Evolutionary conservation across 225 moss, liverwort and hornwort species (phyloP), one percentile per base, ranked within the genome.

Genomic region (Physcomitrellopsis africana): DNA sequence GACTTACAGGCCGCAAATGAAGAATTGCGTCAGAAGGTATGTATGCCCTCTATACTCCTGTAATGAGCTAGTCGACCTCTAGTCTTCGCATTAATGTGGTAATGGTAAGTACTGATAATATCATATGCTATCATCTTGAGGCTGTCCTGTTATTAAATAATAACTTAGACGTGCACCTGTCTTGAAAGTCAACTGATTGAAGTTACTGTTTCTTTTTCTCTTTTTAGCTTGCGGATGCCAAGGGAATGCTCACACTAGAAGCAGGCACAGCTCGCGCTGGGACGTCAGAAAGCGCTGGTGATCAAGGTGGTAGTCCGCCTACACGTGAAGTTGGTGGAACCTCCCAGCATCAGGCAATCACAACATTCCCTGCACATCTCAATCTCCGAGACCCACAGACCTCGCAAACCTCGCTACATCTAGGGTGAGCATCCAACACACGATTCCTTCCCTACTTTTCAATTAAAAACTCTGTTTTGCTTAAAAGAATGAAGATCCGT

Each of bases 201-300:
- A 8, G 17, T 55, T 32, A 24, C 9, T 26, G 51, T 47, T 51
- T 56, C 60, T 45, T 51, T 68, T 65, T 17, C 75, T 65, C 32
- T 63, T 41, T 74, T 76, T 61, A 94, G 95, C 91, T 95, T 83
- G 88, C 89, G 75, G 95, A 95, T 84, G 95, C 91, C 10, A 94
- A 82, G 80, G 87, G 89, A 77, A 89, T 92, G 77, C 32, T 37
- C 4, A 37, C 32, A 37, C 89, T 85, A 52, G 93, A 89, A 79
- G 84, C 87, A 63, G 88, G 32, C 32, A 7, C 80, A 62, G 89
- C 83, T 32, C 85, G 86, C 57, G 90, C 87, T 11, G 77, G 84
- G 19, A 83, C 88, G 16, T 85, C 85, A 57, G 88, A 78, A 43
- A 77, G 90, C 63, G 85, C 87, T 73, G 84, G 82, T 73, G 48